Base-by-base conservation (phyloP, 75 land plant genomes). In the Cupressus sempervirens region DNA sequence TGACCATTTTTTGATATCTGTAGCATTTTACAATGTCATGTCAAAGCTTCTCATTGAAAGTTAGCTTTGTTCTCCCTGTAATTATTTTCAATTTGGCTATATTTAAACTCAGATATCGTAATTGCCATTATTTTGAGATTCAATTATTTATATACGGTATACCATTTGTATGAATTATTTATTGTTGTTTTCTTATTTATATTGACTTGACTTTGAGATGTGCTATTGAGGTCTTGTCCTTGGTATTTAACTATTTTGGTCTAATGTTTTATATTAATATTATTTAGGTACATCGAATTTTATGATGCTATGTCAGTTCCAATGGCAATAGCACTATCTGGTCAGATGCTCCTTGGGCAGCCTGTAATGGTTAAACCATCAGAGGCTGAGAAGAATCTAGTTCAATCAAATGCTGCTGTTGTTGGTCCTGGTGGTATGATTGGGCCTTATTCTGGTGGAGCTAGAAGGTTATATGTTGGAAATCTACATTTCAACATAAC, bases 321-420 rank as follows among this genome's bases (percentile, higher is more conserved):
- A 48, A 95, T 96, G 98, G 99, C 99, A 80, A 96, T 98, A 58
- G 97, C 97, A 45, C 88, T 98, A 26, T 92, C 98, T 80, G 98
- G 98, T 34, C 99, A 96, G 83, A 88, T 84, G 7, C 92, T 98
- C 41, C 93, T 93, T 83, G 96, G 98, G 80, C 99, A 98, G 84
- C 94, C 96, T 56, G 98, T 98, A 16, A 98, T 98, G 99, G 99
- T 98, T 36, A 98, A 98, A 83, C 98, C 99, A n/a, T 98, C 99
- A 15, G 99, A 98, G 84, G 99, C 99, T 87, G 99, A 98, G 86
- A 98, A 98, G 86, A 98, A 98, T 81, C 90, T 96, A 50, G 99
- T 95, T 65, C 99, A 96, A 62, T 94, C 99, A 46, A 94, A 84
- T 86, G 83, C 92, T 54, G 75, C 94, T 76, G 65, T 50, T 52